Base-by-base conservation (phyloP, 202 grass and related monocot genomes). In the Digitaria exilis region DNA sequence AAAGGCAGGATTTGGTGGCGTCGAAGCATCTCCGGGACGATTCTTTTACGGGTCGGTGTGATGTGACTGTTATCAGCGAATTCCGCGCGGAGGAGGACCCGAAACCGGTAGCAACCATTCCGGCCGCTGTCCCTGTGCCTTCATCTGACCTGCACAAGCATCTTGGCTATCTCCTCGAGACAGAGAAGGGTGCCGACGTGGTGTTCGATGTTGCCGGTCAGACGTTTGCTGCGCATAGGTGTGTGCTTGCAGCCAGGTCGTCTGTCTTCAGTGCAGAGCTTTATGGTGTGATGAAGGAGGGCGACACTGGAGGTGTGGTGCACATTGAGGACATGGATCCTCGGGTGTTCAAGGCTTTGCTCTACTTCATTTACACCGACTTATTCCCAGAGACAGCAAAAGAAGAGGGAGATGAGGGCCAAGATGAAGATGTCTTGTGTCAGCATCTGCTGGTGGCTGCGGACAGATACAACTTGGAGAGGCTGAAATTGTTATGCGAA, bases 231-330 rank as follows among this genome's bases (percentile, higher is more conserved):
- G 51, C 21, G 17, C 52, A 76, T 34, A 32, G 73, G 14, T 76
- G 52, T 4, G 7, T 59, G 7, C 73, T 76, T 35, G 56, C 56
- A 17, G 73, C 73, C 35, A 22, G 73, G 9, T 76, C 35, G 0
- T 55, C 55, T 9, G 73, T 61, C 22, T 76, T 76, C 73, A 76
- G 15, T 17, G 54, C 56, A 19, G 56, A n/a, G 56, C 56, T 77
- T 9, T 77, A 62, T n/a, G 56, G 75, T 12, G 9, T 26, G 0
- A 77, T 62, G 75, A 77, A 63, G 42, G 56, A 77, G 74, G 8
- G 25, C 57, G 0, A 7, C 37, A 21, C 39, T 1, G 16, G 16
- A 30, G 26, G 16, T 43, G 57, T 76, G 39, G 41, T 78, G 17
- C 57, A 0, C 15, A 78, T 78, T 32, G 41, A 63, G 11, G 75